Percentiles rank a stretch among this genome's conserved stretches.
Evolutionary conservation across 805 yeast species (phyloP).

Genomic region (Ogataea pilisensis): DNA sequence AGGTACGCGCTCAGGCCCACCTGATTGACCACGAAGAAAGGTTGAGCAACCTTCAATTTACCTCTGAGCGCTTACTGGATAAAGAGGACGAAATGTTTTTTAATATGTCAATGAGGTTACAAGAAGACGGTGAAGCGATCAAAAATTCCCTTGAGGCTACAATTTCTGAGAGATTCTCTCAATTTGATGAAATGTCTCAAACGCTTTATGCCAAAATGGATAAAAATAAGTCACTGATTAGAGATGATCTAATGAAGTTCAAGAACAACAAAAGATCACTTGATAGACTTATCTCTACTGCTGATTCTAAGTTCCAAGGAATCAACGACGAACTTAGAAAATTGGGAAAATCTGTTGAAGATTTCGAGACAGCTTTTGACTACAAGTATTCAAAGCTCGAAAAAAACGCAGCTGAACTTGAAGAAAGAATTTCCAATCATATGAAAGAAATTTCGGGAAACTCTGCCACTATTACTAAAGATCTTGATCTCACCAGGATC

Average conservation of each 20-base stretch:
- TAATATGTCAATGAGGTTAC: constrained; percentile 6
- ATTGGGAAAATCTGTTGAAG: constrained; percentile 1
- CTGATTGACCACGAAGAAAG: constrained; percentile 11
- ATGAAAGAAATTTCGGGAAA: constrained; percentile 7
- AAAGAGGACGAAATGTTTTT: constrained; percentile 17
- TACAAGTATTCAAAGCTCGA: constrained; percentile 2
- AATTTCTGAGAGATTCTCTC: constrained; percentile 2
- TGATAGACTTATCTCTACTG: constrained; percentile 3
- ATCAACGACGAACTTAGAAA: constrained; percentile 1
- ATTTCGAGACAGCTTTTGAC: constrained; percentile 1
- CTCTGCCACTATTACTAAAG: constrained; percentile 8
- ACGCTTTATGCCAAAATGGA: not conserved
- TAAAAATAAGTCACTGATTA: constrained; percentile 6
- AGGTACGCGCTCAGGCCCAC: constrained; percentile 1
- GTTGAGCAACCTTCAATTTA: constrained; percentile 11
- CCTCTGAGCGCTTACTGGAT: constrained; percentile 14
- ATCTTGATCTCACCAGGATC: constrained; percentile 18
- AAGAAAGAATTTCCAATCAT: constrained; percentile 5
- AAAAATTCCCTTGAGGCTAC: constrained; percentile 3
- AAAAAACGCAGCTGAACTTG: constrained; percentile 3
- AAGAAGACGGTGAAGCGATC: constrained; percentile 8
- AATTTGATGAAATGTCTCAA: constrained; percentile 9
- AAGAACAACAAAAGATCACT: constrained; percentile 4
- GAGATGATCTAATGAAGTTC: constrained; percentile 9
- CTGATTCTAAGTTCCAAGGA: constrained; percentile 6